Conservation (phyloP, 2,329 filamentous ascomycete species). For the Curvularia hawaiiensis region DNA sequence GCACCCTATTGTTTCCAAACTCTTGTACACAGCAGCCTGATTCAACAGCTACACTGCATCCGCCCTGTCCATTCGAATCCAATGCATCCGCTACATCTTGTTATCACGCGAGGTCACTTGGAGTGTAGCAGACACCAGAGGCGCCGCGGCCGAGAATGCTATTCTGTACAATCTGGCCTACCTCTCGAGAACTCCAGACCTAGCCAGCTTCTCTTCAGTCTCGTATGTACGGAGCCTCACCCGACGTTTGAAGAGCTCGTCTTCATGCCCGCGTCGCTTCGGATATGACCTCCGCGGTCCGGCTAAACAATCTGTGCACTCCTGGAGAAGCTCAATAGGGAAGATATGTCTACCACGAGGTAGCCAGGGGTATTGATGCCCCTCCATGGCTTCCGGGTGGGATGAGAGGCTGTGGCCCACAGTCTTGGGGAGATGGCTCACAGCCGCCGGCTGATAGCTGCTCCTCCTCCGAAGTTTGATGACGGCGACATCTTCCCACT, state of each 20-base stretch:
- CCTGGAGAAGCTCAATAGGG: neutral
- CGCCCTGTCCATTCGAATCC: neutral
- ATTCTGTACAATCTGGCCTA: neutral
- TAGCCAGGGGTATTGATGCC: neutral
- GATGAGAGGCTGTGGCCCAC: neutral
- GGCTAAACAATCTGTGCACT: neutral
- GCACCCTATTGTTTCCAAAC: conserved; percentile 8
- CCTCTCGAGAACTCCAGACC: neutral
- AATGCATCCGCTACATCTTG: neutral
- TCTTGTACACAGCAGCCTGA: conserved; percentile 6
- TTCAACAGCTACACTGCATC: neutral
- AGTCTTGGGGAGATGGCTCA: neutral
- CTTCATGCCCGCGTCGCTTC: neutral
- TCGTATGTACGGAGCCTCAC: neutral
- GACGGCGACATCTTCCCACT: neutral
- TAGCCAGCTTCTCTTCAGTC: neutral
- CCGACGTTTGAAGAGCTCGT: neutral
- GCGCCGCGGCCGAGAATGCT: conserved; percentile 4
- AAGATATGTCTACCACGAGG: neutral
- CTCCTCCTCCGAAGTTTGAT: neutral
- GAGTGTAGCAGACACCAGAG: conserved; percentile 1
- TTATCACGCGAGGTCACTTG: conserved; percentile 1
- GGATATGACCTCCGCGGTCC: conserved; percentile 1
- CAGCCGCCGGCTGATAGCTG: conserved; percentile 4
- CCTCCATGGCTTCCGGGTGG: neutral